Conservation (phyloP, 208 protist genomes). For the Crithidia sp. region DNA sequence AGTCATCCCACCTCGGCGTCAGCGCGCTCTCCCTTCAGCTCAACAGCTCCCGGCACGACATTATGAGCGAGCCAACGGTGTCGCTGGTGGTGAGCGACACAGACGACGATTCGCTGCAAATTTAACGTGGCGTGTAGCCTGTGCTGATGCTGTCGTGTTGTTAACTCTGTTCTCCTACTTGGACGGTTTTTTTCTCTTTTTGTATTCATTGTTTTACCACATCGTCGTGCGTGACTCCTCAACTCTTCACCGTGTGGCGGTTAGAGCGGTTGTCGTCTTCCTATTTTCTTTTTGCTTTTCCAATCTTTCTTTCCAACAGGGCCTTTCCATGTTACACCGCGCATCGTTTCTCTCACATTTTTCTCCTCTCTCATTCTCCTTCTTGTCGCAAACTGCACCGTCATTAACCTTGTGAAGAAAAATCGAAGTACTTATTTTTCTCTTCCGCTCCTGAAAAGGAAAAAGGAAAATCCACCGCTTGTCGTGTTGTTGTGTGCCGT, state of each 20-base stretch:
- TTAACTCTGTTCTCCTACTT: too few species aligned
- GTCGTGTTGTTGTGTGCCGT: not conserved
- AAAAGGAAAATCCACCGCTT: too few species aligned
- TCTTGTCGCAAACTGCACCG: too few species aligned
- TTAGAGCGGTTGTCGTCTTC: not conserved
- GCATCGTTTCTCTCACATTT: not conserved
- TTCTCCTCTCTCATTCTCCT: not conserved
- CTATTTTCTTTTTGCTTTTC: not conserved
- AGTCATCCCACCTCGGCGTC: constrained; percentile 1
- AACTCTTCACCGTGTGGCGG: too few species aligned
- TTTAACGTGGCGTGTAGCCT: not conserved
- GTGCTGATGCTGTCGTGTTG: not conserved
- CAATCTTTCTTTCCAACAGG: too few species aligned
- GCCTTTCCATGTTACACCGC: not conserved
- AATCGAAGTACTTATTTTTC: not conserved
- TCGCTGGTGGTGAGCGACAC: not conserved
- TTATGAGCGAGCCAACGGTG: not conserved
- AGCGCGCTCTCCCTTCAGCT: not conserved
- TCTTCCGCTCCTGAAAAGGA: not conserved
- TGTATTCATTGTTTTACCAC: not conserved
- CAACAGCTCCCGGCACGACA: not conserved
- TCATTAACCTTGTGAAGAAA: too few species aligned
- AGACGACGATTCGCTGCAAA: not conserved
- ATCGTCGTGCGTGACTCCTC: too few species aligned
- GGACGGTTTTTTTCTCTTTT: not conserved